These are phyloP conservation scores for Penicillium cataractarum DNA, from an alignment of 495 filamentous ascomycete species.

Conservation along the genomic window DNA sequence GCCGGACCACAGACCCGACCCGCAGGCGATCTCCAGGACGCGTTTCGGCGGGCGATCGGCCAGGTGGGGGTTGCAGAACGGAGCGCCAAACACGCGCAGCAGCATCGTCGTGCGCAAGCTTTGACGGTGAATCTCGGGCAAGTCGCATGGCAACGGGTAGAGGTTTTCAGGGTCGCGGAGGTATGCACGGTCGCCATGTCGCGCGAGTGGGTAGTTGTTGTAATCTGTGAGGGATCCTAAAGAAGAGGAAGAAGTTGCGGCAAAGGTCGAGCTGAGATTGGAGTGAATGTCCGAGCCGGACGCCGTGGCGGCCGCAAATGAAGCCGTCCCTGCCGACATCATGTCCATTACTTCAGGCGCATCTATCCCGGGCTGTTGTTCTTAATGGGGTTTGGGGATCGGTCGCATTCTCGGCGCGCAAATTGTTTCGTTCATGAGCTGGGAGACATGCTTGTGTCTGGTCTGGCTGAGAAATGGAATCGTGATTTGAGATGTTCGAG, in stretches of 20 bases:
- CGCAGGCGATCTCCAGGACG: slow-evolving; percentile 87
- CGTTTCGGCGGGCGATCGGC: slow-evolving; percentile 68
- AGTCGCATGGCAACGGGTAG: slow-evolving; percentile 88
- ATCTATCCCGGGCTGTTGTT: slow-evolving; percentile 27
- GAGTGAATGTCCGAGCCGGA: slow-evolving; percentile 48
- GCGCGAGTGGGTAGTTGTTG: slow-evolving; percentile 64
- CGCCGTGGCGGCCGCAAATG: slow-evolving; percentile 33
- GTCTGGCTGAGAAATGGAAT: background rate
- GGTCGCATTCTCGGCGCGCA: slow-evolving; percentile 41
- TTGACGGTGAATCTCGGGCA: slow-evolving; percentile 85
- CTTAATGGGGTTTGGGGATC: slow-evolving; percentile 26
- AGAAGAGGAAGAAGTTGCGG: slow-evolving; percentile 45
- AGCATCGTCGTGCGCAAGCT: slow-evolving; percentile 81
- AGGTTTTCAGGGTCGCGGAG: slow-evolving; percentile 72
- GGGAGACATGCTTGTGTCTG: slow-evolving; percentile 23
- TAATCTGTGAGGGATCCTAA: slow-evolving; percentile 47
- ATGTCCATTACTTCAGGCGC: slow-evolving; percentile 37
- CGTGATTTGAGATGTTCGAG: background rate
- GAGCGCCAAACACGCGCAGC: slow-evolving; percentile 76
- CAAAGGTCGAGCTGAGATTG: slow-evolving; percentile 42
- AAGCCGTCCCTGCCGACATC: slow-evolving; percentile 37
- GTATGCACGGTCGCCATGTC: slow-evolving; percentile 78
- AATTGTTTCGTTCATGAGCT: slow-evolving; percentile 29
- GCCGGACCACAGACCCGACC: slow-evolving; percentile 86
- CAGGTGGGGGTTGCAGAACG: slow-evolving; percentile 72